These are phyloP conservation scores for Ploettnerulaceae sp. DNA, from an alignment of 2,329 filamentous ascomycete species.

Conservation along the genomic window DNA sequence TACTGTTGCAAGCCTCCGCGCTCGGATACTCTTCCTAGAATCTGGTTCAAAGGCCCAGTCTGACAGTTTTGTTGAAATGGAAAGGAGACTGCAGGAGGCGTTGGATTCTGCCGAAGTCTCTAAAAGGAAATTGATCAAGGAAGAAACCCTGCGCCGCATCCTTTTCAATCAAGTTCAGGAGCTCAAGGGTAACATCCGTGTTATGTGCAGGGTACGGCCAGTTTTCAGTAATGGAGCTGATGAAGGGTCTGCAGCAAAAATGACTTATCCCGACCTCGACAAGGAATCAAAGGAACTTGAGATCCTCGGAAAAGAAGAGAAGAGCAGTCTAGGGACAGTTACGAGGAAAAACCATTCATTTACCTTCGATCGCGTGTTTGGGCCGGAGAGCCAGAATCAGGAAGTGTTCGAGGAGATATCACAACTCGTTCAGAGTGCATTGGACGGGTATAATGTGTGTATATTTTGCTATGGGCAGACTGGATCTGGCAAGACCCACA, in stretches of 20 bases:
- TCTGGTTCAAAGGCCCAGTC: constrained; percentile 87
- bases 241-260: constrained; percentile 60
- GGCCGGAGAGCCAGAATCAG: constrained; percentile 68
- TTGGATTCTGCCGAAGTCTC: constrained; percentile 63
- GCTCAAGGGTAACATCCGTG: constrained; percentile 94
- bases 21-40: constrained; percentile 84
- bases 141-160: constrained; percentile 85
- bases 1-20: constrained; percentile 68
- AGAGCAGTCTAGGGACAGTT: constrained; percentile 70
- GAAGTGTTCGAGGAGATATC: constrained; percentile 96
- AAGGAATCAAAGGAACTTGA: constrained; percentile 85
- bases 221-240: constrained; percentile 49
- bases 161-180: constrained; percentile 98
- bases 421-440: constrained; percentile 89
- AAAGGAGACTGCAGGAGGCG: constrained; percentile 74
- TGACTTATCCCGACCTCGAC: constrained; percentile 72
- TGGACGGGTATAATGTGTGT: constrained; percentile 97
- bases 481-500: constrained; percentile 92
- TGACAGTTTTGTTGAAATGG: constrained; percentile 76
- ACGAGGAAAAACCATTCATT: constrained; percentile 79
- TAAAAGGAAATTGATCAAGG: constrained; percentile 78
- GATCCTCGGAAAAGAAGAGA: constrained; percentile 77
- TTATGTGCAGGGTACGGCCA: constrained; percentile 94
- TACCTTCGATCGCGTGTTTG: constrained; percentile 89
- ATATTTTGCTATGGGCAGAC: constrained; percentile 99